These are phyloP conservation scores for Coniosporium tulheliwenetii DNA, from an alignment of 2,329 filamentous ascomycete species.

Conservation along the genomic window DNA sequence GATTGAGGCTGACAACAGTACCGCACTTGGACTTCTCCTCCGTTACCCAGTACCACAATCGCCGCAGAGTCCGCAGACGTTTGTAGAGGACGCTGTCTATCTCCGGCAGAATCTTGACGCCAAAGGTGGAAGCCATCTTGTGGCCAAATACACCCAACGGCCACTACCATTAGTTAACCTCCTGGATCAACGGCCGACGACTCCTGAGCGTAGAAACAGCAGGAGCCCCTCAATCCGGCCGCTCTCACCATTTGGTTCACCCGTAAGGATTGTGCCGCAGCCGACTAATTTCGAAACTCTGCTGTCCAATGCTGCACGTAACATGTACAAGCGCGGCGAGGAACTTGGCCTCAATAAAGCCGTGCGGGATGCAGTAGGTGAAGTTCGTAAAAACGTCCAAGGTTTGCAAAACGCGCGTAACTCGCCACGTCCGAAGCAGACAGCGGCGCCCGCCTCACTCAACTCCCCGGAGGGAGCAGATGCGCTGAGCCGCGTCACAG, in stretches of 20 bases:
- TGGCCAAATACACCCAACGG: constrained; percentile 51
- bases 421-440: background rate
- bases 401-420: constrained; percentile 37
- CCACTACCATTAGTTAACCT: constrained; percentile 16
- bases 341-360: constrained; percentile 68
- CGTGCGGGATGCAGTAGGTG: constrained; percentile 64
- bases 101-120: constrained; percentile 48
- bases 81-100: constrained; percentile 75
- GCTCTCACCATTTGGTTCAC: background rate
- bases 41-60: constrained; percentile 59
- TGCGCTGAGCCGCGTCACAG: constrained; percentile 21
- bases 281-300: constrained; percentile 50
- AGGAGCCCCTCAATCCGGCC: constrained; percentile 3
- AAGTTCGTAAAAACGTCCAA: constrained; percentile 63
- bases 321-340: constrained; percentile 57
- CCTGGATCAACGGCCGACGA: constrained; percentile 6
- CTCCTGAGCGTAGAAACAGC: constrained; percentile 11
- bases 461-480: background rate
- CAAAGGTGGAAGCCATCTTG: constrained; percentile 47
- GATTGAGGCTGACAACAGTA: constrained; percentile 74
- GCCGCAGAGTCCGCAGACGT: constrained; percentile 54
- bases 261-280: constrained; percentile 19
- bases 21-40: constrained; percentile 64
- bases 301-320: constrained; percentile 61
- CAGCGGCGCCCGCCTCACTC: background rate